A percentile compares a stretch with the other conserved stretches of the same genome.
phyloP scores from a whole-genome alignment of 495 filamentous ascomycete species.

The Articulospora tetracladia region DNA sequence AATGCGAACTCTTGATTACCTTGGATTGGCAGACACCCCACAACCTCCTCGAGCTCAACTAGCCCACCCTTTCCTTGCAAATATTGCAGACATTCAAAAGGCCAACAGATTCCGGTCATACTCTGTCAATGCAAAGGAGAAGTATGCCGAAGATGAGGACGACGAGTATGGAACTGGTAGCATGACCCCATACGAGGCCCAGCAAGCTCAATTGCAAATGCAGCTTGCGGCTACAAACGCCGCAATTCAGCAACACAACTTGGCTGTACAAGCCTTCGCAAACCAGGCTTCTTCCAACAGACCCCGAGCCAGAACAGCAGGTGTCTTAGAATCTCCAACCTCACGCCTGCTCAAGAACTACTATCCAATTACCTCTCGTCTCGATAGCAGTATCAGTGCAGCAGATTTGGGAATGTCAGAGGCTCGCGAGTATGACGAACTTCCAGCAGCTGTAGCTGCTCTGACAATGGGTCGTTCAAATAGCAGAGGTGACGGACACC shows the following conservation, averaged over 20 bases:
- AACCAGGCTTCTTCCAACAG: conserved; percentile 75
- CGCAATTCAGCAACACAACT: conserved; percentile 88
- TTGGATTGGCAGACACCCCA: conserved; percentile 92
- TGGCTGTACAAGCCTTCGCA: conserved; percentile 88
- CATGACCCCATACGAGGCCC: conserved; percentile 63
- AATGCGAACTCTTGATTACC: conserved; percentile 91
- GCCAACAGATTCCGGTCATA: conserved; percentile 91
- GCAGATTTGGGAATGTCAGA: conserved; percentile 72
- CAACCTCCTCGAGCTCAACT: conserved; percentile 72
- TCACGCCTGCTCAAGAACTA: conserved; percentile 72
- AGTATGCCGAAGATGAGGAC: conserved; percentile 91
- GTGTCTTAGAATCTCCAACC: conserved; percentile 81
- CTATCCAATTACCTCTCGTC: conserved; percentile 66
- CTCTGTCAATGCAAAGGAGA: conserved; percentile 97
- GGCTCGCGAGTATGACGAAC: conserved; percentile 66
- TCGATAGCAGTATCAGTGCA: conserved; percentile 80
- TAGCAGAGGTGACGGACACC: conserved; percentile 51
- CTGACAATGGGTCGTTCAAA: conserved; percentile 67
- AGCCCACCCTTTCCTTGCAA: conserved; percentile 72
- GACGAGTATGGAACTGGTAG: conserved; percentile 78
- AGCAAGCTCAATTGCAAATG: conserved; percentile 61
- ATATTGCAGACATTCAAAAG: conserved; percentile 68
- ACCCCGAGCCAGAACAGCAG: conserved; percentile 80
- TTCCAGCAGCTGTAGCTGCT: conserved; percentile 72
- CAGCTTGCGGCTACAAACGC: conserved; percentile 76